These are phyloP conservation scores for Alternaria atra DNA, from an alignment of 2,329 filamentous ascomycete species.

Conservation along the genomic window DNA sequence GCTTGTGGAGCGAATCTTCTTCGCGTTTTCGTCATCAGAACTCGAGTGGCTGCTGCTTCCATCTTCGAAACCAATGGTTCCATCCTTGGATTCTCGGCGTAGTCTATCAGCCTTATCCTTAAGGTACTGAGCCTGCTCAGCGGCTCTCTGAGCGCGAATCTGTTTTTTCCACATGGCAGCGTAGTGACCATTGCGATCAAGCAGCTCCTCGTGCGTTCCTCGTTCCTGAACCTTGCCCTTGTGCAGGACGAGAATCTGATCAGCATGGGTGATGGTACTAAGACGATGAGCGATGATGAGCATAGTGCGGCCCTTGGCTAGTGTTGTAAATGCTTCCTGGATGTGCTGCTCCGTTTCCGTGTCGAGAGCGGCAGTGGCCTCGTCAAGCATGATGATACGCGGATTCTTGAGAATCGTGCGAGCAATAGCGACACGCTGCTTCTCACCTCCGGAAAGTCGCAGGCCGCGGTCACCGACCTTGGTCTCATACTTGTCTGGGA, in stretches of 20 bases:
- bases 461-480: conserved; percentile 91
- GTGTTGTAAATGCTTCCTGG: conserved; percentile 81
- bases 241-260: conserved; percentile 65
- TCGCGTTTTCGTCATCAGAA: conserved; percentile 45
- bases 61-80: conserved; percentile 43
- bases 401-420: conserved; percentile 92
- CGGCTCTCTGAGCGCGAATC: conserved; percentile 59
- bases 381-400: conserved; percentile 89
- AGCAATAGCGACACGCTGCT: conserved; percentile 92
- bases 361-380: conserved; percentile 90
- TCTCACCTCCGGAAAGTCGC: conserved; percentile 87
- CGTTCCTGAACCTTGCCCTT: conserved; percentile 62
- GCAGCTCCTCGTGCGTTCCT: conserved; percentile 61
- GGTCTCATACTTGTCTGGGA: conserved; percentile 87
- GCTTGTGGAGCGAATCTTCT: conserved; percentile 28
- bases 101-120: conserved; percentile 61
- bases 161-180: conserved; percentile 64
- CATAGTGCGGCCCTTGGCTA: conserved; percentile 87
- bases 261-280: conserved; percentile 64
- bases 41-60: conserved; percentile 51
- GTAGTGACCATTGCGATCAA: conserved; percentile 57
- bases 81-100: conserved; percentile 59
- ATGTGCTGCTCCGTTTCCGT: conserved; percentile 94
- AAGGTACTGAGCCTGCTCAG: conserved; percentile 59
- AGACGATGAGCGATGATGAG: conserved; percentile 87